These are phyloP conservation scores for Naganishia vaughanmartiniae DNA, from an alignment of 768 basidiomycete genomes.

Conservation along the genomic window DNA sequence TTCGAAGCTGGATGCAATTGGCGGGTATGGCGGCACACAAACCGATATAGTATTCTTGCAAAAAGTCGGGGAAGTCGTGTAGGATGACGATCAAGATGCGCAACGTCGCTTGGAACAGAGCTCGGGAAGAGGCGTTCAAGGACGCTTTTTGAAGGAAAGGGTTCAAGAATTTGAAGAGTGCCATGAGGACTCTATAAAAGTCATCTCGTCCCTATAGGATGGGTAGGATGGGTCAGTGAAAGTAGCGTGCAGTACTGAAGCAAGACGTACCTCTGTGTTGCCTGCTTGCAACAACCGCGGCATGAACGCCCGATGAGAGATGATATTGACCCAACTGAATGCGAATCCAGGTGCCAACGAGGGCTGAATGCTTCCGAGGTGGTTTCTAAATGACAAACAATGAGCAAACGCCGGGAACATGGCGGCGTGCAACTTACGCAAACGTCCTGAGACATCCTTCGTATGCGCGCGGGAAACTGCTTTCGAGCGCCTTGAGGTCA, in stretches of 20 bases:
- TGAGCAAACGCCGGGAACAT: not conserved
- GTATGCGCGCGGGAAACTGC: conserved; percentile 80
- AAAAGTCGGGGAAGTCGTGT: conserved; percentile 98
- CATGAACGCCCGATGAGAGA: conserved; percentile 96
- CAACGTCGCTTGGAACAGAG: conserved; percentile 84
- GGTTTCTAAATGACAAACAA: conserved; percentile 63
- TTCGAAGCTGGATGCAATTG: conserved; percentile 90
- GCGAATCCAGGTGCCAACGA: conserved; percentile 96
- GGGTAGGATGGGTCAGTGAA: not conserved
- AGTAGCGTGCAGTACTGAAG: conserved; percentile 28
- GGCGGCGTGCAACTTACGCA: conserved; percentile 59
- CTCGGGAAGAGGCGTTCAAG: conserved; percentile 73
- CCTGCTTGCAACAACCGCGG: conserved; percentile 77
- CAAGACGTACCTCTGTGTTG: conserved; percentile 70
- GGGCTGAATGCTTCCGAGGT: conserved; percentile 91
- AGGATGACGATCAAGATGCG: conserved; percentile 89
- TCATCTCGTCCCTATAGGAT: conserved; percentile 84
- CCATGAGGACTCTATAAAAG: conserved; percentile 89
- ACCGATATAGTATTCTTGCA: conserved; percentile 93
- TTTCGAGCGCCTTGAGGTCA: conserved; percentile 82
- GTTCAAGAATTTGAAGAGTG: conserved; percentile 88
- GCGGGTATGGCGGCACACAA: conserved; percentile 90
- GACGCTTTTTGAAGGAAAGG: conserved; percentile 78
- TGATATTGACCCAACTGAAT: conserved; percentile 94
- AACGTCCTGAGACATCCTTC: conserved; percentile 72